Base-by-base conservation (phyloP, 805 yeast species). In the Wickerhamia fluorescens region DNA sequence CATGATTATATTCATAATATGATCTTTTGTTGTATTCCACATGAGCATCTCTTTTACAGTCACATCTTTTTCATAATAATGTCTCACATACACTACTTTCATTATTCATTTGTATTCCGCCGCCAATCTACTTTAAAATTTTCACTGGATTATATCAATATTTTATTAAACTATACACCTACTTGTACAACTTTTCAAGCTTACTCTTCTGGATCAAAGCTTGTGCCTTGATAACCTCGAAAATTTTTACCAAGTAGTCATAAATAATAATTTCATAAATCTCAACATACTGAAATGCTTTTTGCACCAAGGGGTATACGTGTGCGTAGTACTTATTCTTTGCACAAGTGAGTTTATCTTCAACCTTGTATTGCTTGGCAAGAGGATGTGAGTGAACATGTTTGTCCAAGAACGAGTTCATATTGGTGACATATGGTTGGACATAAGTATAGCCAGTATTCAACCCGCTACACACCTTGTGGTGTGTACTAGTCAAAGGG, bases 401-500 rank as follows among this genome's bases (percentile, higher is more conserved):
- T 14, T 45, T 38, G 41, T 60, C 66, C 39, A 62, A 49, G 40
- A 53, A 55, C 6, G 28, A 37, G 17, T 50, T 49, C 16, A 36
- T 55, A 25, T 45, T 27, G 19, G 40, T 34, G 18, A 45, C 31
- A 40, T 58, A 59, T 20, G 70, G 70, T 28, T 44, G 37, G 11
- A 49, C 43, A 28, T 36, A 47, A 15, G 31, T 30, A 22, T 50
- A 49, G 24, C 58, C 61, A 24, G 41, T 38, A 39, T 46, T 35
- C 37, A 64, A 51, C 2, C 37, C 48, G 16, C 45, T 55, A 44
- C 70, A 64, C 29, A 58, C 41, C 28, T 43, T 40, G 40, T 46
- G 50, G 41, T 63, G 68, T 32, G 51, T 47, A 34, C 53, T 50
- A 27, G 55, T 37, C 30, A 61, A 50, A 25, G 70, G 70, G 39